These are phyloP conservation scores for Saturnispora serradocipensis DNA, from an alignment of 805 yeast species.

Conservation along the genomic window DNA sequence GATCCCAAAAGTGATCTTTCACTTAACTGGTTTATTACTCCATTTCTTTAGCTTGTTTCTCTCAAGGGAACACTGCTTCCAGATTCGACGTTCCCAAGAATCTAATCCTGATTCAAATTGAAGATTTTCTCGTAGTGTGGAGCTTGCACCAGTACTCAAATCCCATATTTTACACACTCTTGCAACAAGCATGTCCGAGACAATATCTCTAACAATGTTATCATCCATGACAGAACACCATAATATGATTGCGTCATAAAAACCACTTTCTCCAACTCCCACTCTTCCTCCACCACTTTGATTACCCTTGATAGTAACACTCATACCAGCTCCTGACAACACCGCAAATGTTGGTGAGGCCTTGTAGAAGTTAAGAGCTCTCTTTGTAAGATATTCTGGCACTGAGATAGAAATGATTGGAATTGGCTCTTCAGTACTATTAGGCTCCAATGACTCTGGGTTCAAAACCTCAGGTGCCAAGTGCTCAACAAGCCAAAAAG, in stretches of 20 bases:
- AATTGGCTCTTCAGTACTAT: constrained; percentile 29
- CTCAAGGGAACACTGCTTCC: constrained; percentile 37
- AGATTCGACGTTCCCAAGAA: constrained; percentile 61
- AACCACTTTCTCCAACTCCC: constrained; percentile 23
- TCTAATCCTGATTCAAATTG: constrained; percentile 56
- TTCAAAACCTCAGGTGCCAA: constrained; percentile 4
- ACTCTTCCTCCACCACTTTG: neutral
- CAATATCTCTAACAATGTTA: constrained; percentile 43
- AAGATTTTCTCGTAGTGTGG: constrained; percentile 17
- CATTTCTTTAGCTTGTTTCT: neutral
- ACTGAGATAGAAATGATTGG: constrained; percentile 50
- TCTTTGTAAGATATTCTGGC: constrained; percentile 59
- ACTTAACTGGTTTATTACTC: neutral
- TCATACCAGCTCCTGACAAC: constrained; percentile 6
- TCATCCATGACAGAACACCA: constrained; percentile 74
- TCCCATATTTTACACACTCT: constrained; percentile 68
- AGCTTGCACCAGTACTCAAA: constrained; percentile 27
- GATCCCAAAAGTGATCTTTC: neutral
- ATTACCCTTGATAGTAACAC: neutral
- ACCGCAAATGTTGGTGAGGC: constrained; percentile 35
- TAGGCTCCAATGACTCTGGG: constrained; percentile 4
- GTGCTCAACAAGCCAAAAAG: constrained; percentile 69
- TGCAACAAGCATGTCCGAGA: constrained; percentile 42
- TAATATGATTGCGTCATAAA: constrained; percentile 57
- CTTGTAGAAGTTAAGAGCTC: constrained; percentile 74